These are phyloP conservation scores for Pythium sp. DNA, from an alignment of 352 stramenopile species.

Conservation along the genomic window DNA sequence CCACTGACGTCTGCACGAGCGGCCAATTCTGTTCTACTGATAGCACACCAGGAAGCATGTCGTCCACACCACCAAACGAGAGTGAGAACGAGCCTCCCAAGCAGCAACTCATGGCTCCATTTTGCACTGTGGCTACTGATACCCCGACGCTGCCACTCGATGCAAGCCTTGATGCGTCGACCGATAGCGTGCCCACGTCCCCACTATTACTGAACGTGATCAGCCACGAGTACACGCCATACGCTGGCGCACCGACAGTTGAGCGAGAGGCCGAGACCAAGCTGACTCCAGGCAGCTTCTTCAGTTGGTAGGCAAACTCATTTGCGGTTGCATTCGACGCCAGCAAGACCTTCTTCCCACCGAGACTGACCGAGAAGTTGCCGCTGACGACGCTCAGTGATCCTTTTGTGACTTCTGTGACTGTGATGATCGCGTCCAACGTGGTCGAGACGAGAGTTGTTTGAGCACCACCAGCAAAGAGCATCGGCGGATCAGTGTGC, in stretches of 20 bases:
- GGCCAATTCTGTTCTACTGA: background rate
- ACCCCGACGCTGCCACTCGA: background rate
- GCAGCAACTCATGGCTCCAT: background rate
- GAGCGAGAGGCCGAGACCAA: background rate
- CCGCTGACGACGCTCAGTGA: background rate
- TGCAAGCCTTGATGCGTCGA: background rate
- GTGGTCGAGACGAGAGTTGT: background rate
- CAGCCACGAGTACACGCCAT: background rate
- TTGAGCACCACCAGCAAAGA: background rate
- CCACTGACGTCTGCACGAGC: background rate
- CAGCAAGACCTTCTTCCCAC: background rate
- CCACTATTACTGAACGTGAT: background rate
- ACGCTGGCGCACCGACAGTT: background rate
- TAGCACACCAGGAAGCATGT: background rate
- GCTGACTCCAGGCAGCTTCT: background rate
- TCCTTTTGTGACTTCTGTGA: background rate
- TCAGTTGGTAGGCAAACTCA: background rate
- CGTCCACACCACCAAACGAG: background rate
- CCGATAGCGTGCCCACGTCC: background rate
- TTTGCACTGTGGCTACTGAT: background rate
- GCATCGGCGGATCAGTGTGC: background rate
- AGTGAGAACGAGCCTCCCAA: background rate
- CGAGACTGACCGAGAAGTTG: background rate
- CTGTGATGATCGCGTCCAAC: background rate
- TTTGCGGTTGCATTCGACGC: background rate